Conservation (phyloP, 108 stramenopile genomes). For the Schizochytrium sp. region DNA sequence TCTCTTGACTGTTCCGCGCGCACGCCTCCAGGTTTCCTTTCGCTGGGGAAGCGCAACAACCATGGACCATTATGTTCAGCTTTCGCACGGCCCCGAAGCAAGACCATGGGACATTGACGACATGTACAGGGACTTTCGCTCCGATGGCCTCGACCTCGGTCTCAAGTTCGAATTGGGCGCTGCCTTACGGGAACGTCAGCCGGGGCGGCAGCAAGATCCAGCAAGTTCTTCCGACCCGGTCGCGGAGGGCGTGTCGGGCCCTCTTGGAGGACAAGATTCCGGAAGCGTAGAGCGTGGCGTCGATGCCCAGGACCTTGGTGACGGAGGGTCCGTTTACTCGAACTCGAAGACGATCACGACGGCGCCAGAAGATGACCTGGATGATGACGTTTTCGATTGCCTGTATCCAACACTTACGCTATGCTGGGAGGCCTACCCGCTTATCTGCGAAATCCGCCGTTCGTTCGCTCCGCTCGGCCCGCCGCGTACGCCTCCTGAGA, state of each 20-base stretch:
- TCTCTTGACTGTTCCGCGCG: background rate
- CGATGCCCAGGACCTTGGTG: too few relatives aligned
- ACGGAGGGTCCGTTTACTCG: background rate
- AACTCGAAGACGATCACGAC: background rate
- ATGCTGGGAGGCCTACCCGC: background rate
- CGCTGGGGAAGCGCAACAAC: background rate
- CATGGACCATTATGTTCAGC: background rate
- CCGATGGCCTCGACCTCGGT: background rate
- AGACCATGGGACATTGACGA: background rate
- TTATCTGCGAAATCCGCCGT: background rate
- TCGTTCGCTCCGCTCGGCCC: background rate
- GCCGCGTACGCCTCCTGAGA: background rate
- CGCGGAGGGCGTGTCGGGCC: too few relatives aligned
- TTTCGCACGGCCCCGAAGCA: background rate
- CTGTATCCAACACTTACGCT: background rate
- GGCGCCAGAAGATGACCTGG: background rate
- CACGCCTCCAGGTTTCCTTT: background rate
- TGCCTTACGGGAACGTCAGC: background rate
- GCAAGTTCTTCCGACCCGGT: background rate
- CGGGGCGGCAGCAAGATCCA: background rate
- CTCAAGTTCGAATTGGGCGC: background rate
- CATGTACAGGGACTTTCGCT: background rate
- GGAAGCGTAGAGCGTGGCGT: too few relatives aligned
- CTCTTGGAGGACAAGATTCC: too few relatives aligned
- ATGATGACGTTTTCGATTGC: background rate